Base-by-base conservation (phyloP, 2,329 filamentous ascomycete genomes). In the Exophiala aquamarina region DNA sequence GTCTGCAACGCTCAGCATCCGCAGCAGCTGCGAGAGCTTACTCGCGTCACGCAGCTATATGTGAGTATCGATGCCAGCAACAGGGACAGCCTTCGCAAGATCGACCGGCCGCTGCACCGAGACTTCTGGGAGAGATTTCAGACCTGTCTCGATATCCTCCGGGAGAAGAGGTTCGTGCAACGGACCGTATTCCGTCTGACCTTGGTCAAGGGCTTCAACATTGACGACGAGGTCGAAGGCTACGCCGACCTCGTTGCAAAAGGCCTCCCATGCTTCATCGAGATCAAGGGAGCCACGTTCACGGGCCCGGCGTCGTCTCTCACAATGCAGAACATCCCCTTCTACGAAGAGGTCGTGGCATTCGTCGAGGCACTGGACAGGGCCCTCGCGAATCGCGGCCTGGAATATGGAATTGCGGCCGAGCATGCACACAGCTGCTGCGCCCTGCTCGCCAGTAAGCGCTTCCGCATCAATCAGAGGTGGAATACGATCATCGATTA, bases 121-220 rank as follows among this genome's bases (percentile, higher is more conserved):
- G 92, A 97, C 70, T 98, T 95, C 70, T 97, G 92, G 93, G 91
- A 96, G 70, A 84, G 93, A 4, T 96, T 97, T 78, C 83, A 88
- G 63, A 79, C 86, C 23, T 97, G 93, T 63, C 79, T 97, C 26
- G 89, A 94, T 50, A 95, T 98, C 53, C 73, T 97, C 17, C 82
- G 87, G 13, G 86, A 87, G 66, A 87, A 88, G 68, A 82, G 92
- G 32, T 86, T 88, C 72, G 78, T 84, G 44, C 92, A 96, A 65
- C 84, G 92, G 44, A 97, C 93, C 4, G 93, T 97, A 3, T 97
- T 95, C 75, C 84, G 93, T 2, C 78, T 97, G 3, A 97, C 92
- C 0, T 83, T 98, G 2, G 93, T 97, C 64, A 97, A 97, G 72
- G 92, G 91, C 3, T 97, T 98, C 79, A 97, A 98, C 65, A 83